A percentile compares a stretch with the other conserved stretches of the same genome.
Conservation (phyloP, 306 rosid genomes). For the Hippophae rhamnoides region DNA sequence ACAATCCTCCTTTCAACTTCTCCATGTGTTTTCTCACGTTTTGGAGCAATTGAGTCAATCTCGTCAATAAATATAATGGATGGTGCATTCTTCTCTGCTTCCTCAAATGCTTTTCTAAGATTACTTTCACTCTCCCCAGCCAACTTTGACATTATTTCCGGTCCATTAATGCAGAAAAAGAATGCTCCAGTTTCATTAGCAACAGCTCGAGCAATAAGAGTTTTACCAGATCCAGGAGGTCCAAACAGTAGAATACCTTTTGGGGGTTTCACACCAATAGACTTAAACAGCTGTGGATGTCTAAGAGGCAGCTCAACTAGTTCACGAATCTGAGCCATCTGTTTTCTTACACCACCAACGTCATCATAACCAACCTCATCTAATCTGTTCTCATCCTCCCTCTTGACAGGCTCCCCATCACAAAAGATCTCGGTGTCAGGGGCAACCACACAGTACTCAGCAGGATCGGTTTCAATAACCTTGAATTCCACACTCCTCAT, state of each 20-base stretch:
- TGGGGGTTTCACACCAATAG: constrained; percentile 97
- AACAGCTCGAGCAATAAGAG: constrained; percentile 85
- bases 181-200: constrained; percentile 99
- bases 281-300: constrained; percentile 90
- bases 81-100: constrained; percentile 98
- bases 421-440: constrained; percentile 97
- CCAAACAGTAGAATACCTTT: constrained; percentile 88
- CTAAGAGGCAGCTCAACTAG: constrained; percentile 85
- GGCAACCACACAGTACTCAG: constrained; percentile 94
- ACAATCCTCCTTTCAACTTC: constrained; percentile 98
- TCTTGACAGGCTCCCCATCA: constrained; percentile 85
- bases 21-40: constrained; percentile 95
- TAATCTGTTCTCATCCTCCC: constrained; percentile 87
- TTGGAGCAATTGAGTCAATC: constrained; percentile 94
- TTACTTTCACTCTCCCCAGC: constrained; percentile 99
- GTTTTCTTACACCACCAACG: constrained; percentile 93
- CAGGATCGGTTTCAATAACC: constrained; percentile 88
- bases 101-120: constrained; percentile 95
- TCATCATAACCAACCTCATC: constrained; percentile 99
- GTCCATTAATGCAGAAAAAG: constrained; percentile 96
- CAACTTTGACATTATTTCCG: constrained; percentile 88
- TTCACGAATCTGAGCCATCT: constrained; percentile 95
- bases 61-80: constrained; percentile 93
- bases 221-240: constrained; percentile 94
- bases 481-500: constrained; percentile 98